A percentile compares a stretch with the other conserved stretches of the same genome.
Conservation (phyloP, 345 rosid genomes). For the Eucalyptus sideroxylon region DNA sequence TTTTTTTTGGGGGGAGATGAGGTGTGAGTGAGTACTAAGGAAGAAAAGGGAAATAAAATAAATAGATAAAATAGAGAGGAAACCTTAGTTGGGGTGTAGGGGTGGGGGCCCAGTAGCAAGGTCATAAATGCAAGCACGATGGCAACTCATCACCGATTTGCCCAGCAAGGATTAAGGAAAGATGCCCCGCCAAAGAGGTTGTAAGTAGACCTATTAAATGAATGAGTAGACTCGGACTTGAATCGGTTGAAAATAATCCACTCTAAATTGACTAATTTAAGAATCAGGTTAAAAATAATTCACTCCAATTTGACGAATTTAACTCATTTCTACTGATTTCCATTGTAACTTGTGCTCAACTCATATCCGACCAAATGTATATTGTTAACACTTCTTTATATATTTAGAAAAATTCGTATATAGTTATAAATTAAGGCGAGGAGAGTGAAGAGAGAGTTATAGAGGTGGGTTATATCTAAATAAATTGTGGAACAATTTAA, state of each 20-base stretch:
- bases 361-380: too few relatives aligned
- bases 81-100: background rate
- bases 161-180: background rate
- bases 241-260: accelerated
- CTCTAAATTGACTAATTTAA: too few relatives aligned
- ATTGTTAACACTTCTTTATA: too few relatives aligned
- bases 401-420: too few relatives aligned
- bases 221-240: background rate
- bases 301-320: too few relatives aligned
- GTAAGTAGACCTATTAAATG: background rate
- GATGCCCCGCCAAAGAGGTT: background rate
- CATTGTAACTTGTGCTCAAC: accelerated
- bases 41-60: background rate
- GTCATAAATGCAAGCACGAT: background rate
- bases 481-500: background rate
- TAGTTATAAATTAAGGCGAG: too few relatives aligned
- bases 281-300: too few relatives aligned
- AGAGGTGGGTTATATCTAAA: background rate
- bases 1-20: background rate
- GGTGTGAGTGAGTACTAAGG: background rate
- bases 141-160: background rate
- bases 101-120: background rate
- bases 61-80: background rate
- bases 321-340: too few relatives aligned
- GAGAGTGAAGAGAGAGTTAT: background rate